Evolutionary conservation across 1,139 yeast species (phyloP).

Genomic region (Scheffersomyces segobiensis): DNA sequence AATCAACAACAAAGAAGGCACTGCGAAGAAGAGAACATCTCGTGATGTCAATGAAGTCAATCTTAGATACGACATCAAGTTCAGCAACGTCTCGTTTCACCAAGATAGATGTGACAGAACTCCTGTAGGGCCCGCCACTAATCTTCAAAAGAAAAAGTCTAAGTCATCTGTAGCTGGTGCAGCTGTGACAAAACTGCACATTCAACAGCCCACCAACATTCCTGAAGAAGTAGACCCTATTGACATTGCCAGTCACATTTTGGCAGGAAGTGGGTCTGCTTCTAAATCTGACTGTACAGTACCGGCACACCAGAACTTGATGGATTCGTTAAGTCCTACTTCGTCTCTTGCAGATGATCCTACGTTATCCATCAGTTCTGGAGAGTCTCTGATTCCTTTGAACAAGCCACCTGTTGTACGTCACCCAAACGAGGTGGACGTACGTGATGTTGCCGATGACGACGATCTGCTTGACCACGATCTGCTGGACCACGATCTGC

Average conservation of each 20-base stretch:
- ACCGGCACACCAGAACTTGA: not conserved
- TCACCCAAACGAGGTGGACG: not conserved
- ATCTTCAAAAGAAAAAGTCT: not conserved
- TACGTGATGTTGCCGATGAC: not conserved
- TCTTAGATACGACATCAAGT: slow-evolving; percentile 15
- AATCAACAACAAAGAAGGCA: slow-evolving; percentile 15
- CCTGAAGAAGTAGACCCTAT: not conserved
- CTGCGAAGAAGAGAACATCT: slow-evolving; percentile 2
- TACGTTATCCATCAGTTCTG: not conserved
- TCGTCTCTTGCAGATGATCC: slow-evolving; percentile 4
- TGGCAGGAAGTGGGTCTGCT: not conserved
- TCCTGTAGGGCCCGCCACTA: not conserved
- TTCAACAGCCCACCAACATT: not conserved
- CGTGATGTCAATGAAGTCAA: slow-evolving; percentile 7
- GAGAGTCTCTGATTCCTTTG: not conserved
- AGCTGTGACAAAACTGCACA: not conserved
- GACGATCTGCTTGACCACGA: too few species aligned
- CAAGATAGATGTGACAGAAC: slow-evolving; percentile 42
- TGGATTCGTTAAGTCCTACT: not conserved
- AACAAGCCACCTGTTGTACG: not conserved
- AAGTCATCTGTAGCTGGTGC: not conserved
- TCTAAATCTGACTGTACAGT: not conserved
- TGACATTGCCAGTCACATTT: not conserved
- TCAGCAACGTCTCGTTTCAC: slow-evolving; percentile 23
- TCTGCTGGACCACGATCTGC: not conserved